These are phyloP conservation scores for Breviolum minutum DNA, from an alignment of 73 alveolate species.

Conservation along the genomic window DNA sequence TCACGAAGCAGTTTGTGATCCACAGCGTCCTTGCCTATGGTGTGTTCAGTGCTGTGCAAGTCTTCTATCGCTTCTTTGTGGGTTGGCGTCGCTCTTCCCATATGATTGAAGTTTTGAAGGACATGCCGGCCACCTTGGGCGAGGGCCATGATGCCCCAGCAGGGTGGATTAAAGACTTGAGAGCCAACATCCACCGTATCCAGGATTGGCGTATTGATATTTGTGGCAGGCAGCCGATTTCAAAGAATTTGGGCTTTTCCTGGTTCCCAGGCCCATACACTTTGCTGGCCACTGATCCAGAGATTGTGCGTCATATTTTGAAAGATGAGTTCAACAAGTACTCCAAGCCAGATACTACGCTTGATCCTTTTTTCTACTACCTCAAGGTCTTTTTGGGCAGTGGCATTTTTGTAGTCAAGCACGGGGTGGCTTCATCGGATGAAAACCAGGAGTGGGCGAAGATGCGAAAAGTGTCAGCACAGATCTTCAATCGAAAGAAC, in stretches of 20 bases:
- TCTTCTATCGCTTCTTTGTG: neutral
- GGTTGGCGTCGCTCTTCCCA: slow-evolving; percentile 40
- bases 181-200: neutral
- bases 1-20: neutral
- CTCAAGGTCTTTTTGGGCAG: slow-evolving; percentile 38
- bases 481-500: slow-evolving; percentile 80
- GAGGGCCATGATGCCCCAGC: neutral
- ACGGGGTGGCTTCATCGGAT: slow-evolving; percentile 43
- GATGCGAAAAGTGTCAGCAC: slow-evolving; percentile 81
- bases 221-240: neutral
- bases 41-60: slow-evolving; percentile 37
- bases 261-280: slow-evolving; percentile 22
- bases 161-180: neutral
- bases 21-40: slow-evolving; percentile 22
- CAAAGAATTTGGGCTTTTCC: slow-evolving; percentile 25
- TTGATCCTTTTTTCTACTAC: slow-evolving; percentile 58
- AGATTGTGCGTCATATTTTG: slow-evolving; percentile 43
- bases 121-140: slow-evolving; percentile 29
- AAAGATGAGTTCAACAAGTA: slow-evolving; percentile 70
- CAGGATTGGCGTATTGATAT: slow-evolving; percentile 59
- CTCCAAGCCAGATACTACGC: slow-evolving; percentile 13
- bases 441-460: slow-evolving; percentile 8
- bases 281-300: slow-evolving; percentile 36
- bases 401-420: slow-evolving; percentile 42
- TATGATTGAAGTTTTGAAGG: slow-evolving; percentile 14